Evolutionary conservation across 495 filamentous ascomycete species (phyloP), one percentile per base, ranked within the genome.

Genomic region (Trichoderma orchidacearum): DNA sequence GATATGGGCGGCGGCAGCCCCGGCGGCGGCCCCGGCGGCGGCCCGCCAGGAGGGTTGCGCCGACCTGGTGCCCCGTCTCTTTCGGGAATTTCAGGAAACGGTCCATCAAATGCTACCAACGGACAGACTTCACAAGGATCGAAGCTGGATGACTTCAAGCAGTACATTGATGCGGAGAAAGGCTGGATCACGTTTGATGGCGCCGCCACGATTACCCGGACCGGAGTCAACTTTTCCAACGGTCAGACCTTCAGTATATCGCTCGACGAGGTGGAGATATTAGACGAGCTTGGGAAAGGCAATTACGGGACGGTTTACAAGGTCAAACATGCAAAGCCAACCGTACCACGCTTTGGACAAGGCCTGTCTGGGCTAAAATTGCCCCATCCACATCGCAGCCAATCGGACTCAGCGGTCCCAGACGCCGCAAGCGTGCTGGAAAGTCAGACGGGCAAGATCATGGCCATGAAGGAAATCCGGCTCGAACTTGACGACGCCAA

Each of bases 391-490:
- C 53, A 55, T 30, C 41, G 41, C 7, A 34, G 30, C 36, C 23
- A 34, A n/a, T 55, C 53, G 32, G 53, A 55, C 31, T 35, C 53
- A 8, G 32, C 32, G 2, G 30, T 55, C 53, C 53, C 5, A 6
- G 53, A 34, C 11, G 32, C 30, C 6, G 30, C 36, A 50, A 60
- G 62, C 38, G 60, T 66, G 56, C 41, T 48, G 7, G 41, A 48
- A 15, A 17, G 18, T 3, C 69, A 69, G 54, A 82, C 82, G 0
- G 90, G 90, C 3, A 75, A 87, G 29, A 75, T 94, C 61, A 99
- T 99, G 93, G 93, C 93, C 13, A 97, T 99, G 93, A 97, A 99
- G 64, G 93, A 99, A 69, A 94, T 97, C 57, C 81, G 93, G n/a
- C 74, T 99, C 25, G 93, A 99, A 66, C 73, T 99, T 35, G 93